Evolutionary conservation across 2,329 filamentous ascomycete genomes (phyloP), one percentile per base, ranked within the genome.

Genomic region (Lachnellula occidentalis): DNA sequence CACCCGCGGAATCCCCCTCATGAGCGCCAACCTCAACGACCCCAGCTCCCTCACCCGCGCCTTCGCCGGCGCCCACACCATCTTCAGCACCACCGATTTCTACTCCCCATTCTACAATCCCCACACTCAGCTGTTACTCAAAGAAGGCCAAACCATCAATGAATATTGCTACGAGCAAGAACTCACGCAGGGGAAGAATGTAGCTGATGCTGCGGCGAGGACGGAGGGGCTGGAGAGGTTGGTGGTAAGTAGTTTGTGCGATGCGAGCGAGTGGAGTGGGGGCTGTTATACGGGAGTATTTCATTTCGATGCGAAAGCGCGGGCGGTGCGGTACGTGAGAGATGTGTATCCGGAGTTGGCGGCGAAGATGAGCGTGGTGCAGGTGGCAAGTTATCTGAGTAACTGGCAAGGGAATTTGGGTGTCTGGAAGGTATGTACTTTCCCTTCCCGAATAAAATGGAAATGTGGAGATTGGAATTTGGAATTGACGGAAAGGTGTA

Each of bases 41-140:
- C 43, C 48, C 12, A 57, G 62, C 5, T 74, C 75, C 3, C 62
- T 80, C 5, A 64, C 66, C 7, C 34, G 59, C 14, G 77, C 76
- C 2, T 61, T 80, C 24, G 59, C 63, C 0, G 73, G 73, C 24
- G 73, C 72, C 2, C 72, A 78, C 55, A 75, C 75, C 2, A 73
- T 79, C 31, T 81, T 80, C 66, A 61, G 70, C 7, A 72, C 78
- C 48, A 80, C 77, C 19, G 72, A 66, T 53, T 64, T 62, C 60
- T 67, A 58, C 61, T 48, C 48, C 8, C 19, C 54, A 0, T 66
- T 65, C 50, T 58, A 57, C 47, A 53, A 61, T 21, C 63, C 62
- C 14, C 34, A 54, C 21, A 65, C 54, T 7, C 45, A 45, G 8
- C 56, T 49, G 12, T 45, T 59, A 3, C 53, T 63, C 27, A 55